Evolutionary conservation across 352 stramenopile species (phyloP).

Genomic region (Pythium phragmitis): DNA sequence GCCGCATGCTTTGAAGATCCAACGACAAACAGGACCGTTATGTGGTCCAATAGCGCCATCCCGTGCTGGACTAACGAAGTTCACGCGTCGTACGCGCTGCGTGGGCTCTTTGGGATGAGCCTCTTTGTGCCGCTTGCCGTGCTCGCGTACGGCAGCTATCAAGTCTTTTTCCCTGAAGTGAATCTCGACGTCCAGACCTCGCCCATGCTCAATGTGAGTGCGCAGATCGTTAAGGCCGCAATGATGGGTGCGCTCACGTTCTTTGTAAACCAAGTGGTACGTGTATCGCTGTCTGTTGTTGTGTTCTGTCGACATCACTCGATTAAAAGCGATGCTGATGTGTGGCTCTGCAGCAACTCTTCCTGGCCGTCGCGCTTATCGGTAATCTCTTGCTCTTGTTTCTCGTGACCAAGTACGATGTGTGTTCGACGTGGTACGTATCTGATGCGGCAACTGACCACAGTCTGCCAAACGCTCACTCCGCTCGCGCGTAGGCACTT

Average conservation of each 20-base stretch:
- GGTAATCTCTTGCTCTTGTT: conserved; percentile 35
- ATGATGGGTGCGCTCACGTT: conserved; percentile 41
- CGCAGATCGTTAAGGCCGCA: conserved; percentile 38
- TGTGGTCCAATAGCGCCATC: conserved; percentile 33
- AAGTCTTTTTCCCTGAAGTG: conserved; percentile 40
- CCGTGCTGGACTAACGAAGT: conserved; percentile 27
- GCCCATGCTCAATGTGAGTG: conserved; percentile 34
- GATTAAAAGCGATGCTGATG: neutral
- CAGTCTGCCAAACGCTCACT: no score
- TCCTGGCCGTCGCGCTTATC: conserved; percentile 28
- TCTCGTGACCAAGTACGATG: conserved; percentile 29
- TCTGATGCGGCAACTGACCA: no score
- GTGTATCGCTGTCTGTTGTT: neutral
- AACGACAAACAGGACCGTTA: conserved; percentile 15
- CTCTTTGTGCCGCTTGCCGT: conserved; percentile 38
- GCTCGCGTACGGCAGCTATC: conserved; percentile 39
- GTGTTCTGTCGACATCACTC: neutral
- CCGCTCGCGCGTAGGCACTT: conserved; percentile 27
- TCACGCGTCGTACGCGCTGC: conserved; percentile 30
- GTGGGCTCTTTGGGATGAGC: conserved; percentile 41
- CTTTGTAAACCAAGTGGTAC: conserved; percentile 36
- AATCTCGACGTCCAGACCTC: conserved; percentile 43
- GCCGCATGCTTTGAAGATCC: conserved; percentile 25
- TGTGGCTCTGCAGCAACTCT: conserved; percentile 24
- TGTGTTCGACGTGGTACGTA: conserved; percentile 39